Evolutionary conservation across 1,284 basidiomycete genomes (phyloP).

Genomic region (Neotropicomus parvogracilis): DNA sequence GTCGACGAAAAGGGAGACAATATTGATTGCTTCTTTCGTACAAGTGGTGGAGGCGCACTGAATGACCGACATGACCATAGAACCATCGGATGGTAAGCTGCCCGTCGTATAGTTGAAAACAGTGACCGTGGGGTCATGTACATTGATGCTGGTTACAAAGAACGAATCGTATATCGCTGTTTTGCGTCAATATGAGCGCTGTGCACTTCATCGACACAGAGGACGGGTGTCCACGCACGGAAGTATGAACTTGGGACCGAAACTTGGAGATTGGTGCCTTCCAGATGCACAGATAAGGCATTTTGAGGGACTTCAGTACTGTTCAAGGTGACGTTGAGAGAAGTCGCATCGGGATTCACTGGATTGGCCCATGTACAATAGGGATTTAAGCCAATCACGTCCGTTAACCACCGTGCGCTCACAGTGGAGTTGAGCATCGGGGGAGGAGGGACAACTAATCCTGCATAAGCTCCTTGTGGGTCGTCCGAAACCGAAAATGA

Average conservation of each 20-base stretch:
- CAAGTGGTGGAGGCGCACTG: constrained; percentile 12
- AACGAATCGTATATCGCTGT: constrained; percentile 7
- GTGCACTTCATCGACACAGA: not conserved
- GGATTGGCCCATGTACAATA: constrained; percentile 21
- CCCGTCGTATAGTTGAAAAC: constrained; percentile 12
- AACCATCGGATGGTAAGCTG: constrained; percentile 12
- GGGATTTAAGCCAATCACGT: constrained; percentile 20
- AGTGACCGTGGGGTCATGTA: constrained; percentile 9
- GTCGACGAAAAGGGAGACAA: constrained; percentile 9
- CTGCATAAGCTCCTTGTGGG: constrained; percentile 11
- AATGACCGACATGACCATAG: constrained; percentile 13
- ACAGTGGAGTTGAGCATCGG: constrained; percentile 8
- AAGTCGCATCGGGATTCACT: constrained; percentile 15
- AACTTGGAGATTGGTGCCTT: constrained; percentile 3
- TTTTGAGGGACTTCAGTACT: constrained; percentile 1
- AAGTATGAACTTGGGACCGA: constrained; percentile 10
- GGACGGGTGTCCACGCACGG: constrained; percentile 1
- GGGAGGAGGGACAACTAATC: constrained; percentile 11
- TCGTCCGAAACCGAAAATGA: constrained; percentile 11
- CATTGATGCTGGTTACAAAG: constrained; percentile 13
- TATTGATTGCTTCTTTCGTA: constrained; percentile 7
- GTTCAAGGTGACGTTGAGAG: constrained; percentile 17
- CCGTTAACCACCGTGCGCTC: constrained; percentile 24
- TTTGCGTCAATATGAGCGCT: not conserved
- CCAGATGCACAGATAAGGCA: constrained; percentile 6